phyloP scores from a whole-genome alignment of 176 grass and related monocot species.

The Panicum miliaceum region DNA sequence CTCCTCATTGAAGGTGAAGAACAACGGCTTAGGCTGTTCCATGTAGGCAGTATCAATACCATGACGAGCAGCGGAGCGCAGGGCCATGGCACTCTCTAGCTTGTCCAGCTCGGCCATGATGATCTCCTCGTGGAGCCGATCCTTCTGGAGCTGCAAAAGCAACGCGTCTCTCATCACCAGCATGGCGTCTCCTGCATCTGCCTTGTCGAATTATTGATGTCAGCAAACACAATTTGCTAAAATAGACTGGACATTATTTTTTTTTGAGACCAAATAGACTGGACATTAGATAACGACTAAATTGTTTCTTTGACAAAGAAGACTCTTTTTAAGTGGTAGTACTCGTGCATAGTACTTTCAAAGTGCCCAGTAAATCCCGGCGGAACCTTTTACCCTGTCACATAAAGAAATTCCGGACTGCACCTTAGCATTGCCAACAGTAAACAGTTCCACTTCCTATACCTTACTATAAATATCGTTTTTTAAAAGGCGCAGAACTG shows the following conservation, averaged over 20 bases:
- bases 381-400: no score
- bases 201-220: background rate
- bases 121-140: conserved; percentile 42
- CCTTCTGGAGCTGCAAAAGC: conserved; percentile 43
- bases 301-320: background rate
- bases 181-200: conserved; percentile 21
- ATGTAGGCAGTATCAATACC: background rate
- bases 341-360: no score
- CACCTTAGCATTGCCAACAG: background rate
- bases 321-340: background rate
- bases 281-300: background rate
- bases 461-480: background rate
- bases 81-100: conserved; percentile 38
- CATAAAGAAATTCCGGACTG: no score
- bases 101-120: conserved; percentile 33
- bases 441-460: background rate
- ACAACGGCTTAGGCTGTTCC: background rate
- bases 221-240: background rate
- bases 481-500: background rate
- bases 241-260: no score
- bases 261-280: no score
- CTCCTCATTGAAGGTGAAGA: background rate
- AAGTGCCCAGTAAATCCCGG: no score
- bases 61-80: background rate
- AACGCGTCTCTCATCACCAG: conserved; percentile 38